Evolutionary conservation across 2,329 filamentous ascomycete genomes (phyloP).

Genomic region (Hortaea werneckii): DNA sequence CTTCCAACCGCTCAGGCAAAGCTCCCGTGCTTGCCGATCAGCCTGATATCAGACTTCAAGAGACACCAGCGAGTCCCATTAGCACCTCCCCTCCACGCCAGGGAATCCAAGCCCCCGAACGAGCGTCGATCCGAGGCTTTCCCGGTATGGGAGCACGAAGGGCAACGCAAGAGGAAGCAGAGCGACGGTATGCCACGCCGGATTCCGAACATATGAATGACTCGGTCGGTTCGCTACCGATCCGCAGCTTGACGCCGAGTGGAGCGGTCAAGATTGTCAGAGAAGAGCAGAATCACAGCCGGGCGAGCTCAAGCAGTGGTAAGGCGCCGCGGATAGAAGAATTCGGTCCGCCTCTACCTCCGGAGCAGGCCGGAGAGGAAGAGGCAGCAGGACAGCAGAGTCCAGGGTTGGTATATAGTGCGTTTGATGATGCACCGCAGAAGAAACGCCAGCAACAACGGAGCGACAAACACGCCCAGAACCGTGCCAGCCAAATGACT

Average conservation of each 20-base stretch:
- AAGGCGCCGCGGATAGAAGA: constrained; percentile 16
- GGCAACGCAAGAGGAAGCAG: not conserved
- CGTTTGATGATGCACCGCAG: constrained; percentile 29
- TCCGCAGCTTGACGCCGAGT: constrained; percentile 8
- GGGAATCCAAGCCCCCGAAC: constrained; percentile 19
- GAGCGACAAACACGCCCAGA: constrained; percentile 6
- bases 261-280: constrained; percentile 6
- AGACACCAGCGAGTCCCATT: constrained; percentile 23
- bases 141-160: not conserved
- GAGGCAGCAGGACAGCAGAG: constrained; percentile 23
- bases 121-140: constrained; percentile 16
- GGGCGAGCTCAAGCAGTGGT: constrained; percentile 6
- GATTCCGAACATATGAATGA: constrained; percentile 12
- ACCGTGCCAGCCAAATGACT: constrained; percentile 23
- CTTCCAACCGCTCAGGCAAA: no score
- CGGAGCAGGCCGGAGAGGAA: not conserved
- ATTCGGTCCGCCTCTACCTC: constrained; percentile 10
- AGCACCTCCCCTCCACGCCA: constrained; percentile 22
- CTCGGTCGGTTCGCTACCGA: constrained; percentile 11
- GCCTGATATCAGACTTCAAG: constrained; percentile 22
- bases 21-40: not conserved
- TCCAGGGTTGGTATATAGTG: constrained; percentile 42
- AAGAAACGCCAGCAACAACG: constrained; percentile 11
- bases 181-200: constrained; percentile 9
- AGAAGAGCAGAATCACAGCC: constrained; percentile 3